Evolutionary conservation across 306 rosid species (phyloP), one percentile per base, ranked within the genome.

Genomic region (Glycine latifolia): DNA sequence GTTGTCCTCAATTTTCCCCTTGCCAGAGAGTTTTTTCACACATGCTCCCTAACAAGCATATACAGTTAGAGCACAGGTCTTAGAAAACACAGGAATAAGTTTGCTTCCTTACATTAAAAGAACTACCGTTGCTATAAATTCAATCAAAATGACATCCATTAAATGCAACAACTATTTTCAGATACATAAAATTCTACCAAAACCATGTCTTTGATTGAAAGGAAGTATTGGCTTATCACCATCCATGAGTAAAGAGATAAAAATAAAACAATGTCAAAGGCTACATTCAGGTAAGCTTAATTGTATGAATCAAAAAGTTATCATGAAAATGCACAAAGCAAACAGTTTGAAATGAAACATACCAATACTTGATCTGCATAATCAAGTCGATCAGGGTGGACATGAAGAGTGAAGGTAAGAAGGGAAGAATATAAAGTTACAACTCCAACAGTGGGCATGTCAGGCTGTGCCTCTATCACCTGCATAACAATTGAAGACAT

Each of bases 311-410:
- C 14, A 67, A 84, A 49, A 59, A 60, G 48, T 37, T 43, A 76
- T 78, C 60, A 76, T 77, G 66, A 59, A 58, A 35, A 73, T 44
- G 77, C 58, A 56, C 76, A 78, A 26, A 26, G 31, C 31, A 26
- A 77, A 62, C 15, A 78, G 67, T 69, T 33, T 35, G 53, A 80
- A 12, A 66, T 72, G 81, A 60, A 88, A 73, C 88, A 86, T 96
- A 96, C 99, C 99, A 96, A 73, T 70, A 96, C 98, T 89, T 89
- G 97, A 87, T 96, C 99, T 0, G 97, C 99, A 88, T 96, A 96
- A 85, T 96, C 98, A 77, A 96, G 96, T 63, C 99, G 91, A 66
- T 96, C 99, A 16, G 98, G 97, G 88, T 96, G 99, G 75, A 96
- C 99, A 81, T 93, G 98, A 82, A 96, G 98, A 55, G 97, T 90